Base-by-base conservation (phyloP, 495 filamentous ascomycete genomes). In the Penicillium simplicissimum region DNA sequence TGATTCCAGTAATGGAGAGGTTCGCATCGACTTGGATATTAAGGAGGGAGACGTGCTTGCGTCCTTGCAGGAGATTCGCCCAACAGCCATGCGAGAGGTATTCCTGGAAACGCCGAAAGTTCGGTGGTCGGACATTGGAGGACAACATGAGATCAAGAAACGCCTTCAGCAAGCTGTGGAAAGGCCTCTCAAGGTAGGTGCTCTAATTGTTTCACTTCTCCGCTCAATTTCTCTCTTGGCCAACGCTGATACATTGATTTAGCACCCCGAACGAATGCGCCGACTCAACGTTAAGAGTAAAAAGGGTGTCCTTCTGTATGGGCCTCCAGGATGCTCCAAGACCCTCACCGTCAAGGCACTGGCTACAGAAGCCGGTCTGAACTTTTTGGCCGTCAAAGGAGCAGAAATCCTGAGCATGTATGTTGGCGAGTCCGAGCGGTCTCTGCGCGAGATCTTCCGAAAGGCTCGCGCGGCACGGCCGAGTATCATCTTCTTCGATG, bases 401-500 rank as follows among this genome's bases (percentile, higher is more conserved):
- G 91, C 92, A 34, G 95, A 98, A 73, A 84, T 98, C 3, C 84
- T 97, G 57, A 96, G 88, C 76, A 97, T 96, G 92, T 98, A 97
- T 75, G 93, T 98, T 23, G 95, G 95, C 56, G 95, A 98, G 75
- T 94, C 93, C 7, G 95, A 98, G 77, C 87, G 93, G 9, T 87
- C 89, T 28, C 81, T 98, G 45, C 85, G 95, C 52, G 90, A 95
- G 49, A 84, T 97, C 9, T 98, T 98, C 74, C 83, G 88, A 53
- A 91, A 92, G 63, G 95, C 95, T 3, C 82, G 91, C 45, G 88
- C 90, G 40, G 95, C 93, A 25, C 87, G 87, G 55, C 95, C 95
- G 4, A 92, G 90, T 71, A 94, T 98, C 71, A 92, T 98, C 60
- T 98, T 98, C 80, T 98, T 98, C 68, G 95, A 98, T 73, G 95